These are phyloP conservation scores for Albifimbria verrucaria DNA, from an alignment of 2,329 filamentous ascomycete species.

Conservation along the genomic window DNA sequence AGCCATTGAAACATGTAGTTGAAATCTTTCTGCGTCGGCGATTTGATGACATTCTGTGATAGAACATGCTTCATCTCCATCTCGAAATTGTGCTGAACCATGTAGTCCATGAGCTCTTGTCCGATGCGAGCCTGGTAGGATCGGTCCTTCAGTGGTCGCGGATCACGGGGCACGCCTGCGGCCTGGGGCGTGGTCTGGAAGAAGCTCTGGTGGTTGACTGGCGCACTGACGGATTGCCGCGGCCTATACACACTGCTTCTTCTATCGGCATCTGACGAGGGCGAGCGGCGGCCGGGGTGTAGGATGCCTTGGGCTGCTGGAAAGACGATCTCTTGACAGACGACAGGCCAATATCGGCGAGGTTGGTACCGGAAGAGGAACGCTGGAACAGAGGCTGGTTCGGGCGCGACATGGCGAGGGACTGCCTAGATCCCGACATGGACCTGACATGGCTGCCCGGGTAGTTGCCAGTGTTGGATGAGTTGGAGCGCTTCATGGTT, in stretches of 20 bases:
- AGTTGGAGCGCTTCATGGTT: conserved; percentile 89
- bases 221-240: conserved; percentile 65
- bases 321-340: conserved; percentile 82
- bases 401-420: conserved; percentile 78
- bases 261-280: conserved; percentile 53
- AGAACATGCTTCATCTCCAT: conserved; percentile 95
- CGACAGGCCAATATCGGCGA: conserved; percentile 75
- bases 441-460: conserved; percentile 73
- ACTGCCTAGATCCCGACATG: conserved; percentile 78
- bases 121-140: conserved; percentile 78
- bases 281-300: conserved; percentile 53
- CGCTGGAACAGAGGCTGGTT: conserved; percentile 85
- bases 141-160: conserved; percentile 78
- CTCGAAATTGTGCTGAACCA: conserved; percentile 92
- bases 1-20: conserved; percentile 98
- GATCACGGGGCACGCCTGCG: conserved; percentile 81
- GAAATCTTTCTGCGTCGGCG: conserved; percentile 97
- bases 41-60: conserved; percentile 87
- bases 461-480: conserved; percentile 59
- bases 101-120: conserved; percentile 86
- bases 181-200: conserved; percentile 83
- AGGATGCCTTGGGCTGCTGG: conserved; percentile 69
- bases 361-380: conserved; percentile 76
- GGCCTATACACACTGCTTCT: conserved; percentile 79
- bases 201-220: conserved; percentile 83